Conservation (phyloP, 208 protist species). For the Vickermania ingenoplastis region DNA sequence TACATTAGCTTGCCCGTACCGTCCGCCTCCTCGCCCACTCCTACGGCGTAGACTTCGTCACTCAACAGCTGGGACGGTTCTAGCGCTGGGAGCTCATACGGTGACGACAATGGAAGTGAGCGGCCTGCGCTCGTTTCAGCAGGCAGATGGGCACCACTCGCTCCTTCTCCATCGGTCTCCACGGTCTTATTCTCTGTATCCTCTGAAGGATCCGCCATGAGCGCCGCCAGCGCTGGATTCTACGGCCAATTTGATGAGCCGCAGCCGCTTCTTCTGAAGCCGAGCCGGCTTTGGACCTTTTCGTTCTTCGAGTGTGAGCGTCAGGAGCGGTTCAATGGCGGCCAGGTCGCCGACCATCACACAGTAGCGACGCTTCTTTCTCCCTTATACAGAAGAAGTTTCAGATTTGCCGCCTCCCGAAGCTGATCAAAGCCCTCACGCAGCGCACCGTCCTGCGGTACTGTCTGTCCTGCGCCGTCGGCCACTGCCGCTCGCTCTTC, state of each 20-base stretch:
- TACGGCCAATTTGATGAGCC: conserved; percentile 74
- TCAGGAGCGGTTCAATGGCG: conserved; percentile 35
- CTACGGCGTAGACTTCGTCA: conserved; percentile 37
- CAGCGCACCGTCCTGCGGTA: too few species aligned
- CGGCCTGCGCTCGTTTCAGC: conserved; percentile 9
- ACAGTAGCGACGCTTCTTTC: conserved; percentile 81
- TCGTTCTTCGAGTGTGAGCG: conserved; percentile 74
- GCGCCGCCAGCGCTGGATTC: conserved; percentile 35
- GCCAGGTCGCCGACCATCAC: conserved; percentile 73
- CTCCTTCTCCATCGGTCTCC: conserved; percentile 15
- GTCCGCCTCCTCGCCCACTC: conserved; percentile 31
- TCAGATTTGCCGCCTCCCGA: conserved; percentile 49
- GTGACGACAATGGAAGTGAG: not conserved
- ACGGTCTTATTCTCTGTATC: conserved; percentile 7
- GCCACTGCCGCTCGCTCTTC: too few species aligned
- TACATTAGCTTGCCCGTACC: conserved; percentile 15
- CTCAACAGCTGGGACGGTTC: conserved; percentile 23
- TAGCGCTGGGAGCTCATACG: conserved; percentile 9
- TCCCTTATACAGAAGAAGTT: conserved; percentile 67
- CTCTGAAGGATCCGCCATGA: conserved; percentile 13
- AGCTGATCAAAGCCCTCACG: conserved; percentile 19
- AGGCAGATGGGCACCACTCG: conserved; percentile 21
- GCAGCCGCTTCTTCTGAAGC: conserved; percentile 77
- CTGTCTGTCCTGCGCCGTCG: too few species aligned
- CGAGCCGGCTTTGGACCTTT: conserved; percentile 74